Evolutionary conservation across 768 basidiomycete genomes (phyloP).

Genomic region (Calocybe gangraenosa): DNA sequence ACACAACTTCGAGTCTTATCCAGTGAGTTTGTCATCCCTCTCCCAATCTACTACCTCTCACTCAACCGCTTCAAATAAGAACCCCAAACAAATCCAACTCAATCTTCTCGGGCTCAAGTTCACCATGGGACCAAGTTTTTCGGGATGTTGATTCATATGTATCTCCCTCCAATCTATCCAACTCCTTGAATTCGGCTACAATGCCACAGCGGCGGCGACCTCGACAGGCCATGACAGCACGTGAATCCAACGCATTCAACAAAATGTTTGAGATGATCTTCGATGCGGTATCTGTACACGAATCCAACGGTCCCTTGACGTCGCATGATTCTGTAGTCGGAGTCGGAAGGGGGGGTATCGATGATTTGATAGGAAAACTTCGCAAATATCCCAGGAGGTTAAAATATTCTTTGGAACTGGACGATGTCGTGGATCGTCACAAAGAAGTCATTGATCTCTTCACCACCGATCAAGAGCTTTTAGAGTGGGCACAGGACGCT

Average conservation of each 20-base stretch:
- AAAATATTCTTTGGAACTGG: slow-evolving; percentile 47
- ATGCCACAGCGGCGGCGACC: slow-evolving; percentile 17
- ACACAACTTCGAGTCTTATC: too few relatives aligned
- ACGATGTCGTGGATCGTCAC: slow-evolving; percentile 59
- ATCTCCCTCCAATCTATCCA: slow-evolving; percentile 17
- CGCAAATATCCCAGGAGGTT: slow-evolving; percentile 45
- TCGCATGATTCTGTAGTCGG: slow-evolving; percentile 10
- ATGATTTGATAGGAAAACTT: slow-evolving; percentile 53
- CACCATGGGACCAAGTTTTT: slow-evolving; percentile 55
- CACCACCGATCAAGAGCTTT: slow-evolving; percentile 61
- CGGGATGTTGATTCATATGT: slow-evolving; percentile 34
- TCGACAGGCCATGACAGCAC: slow-evolving; percentile 62
- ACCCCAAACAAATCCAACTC: slow-evolving; percentile 16
- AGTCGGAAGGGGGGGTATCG: slow-evolving; percentile 27
- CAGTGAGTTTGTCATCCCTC: neutral
- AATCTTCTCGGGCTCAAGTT: slow-evolving; percentile 28
- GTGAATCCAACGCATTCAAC: slow-evolving; percentile 62
- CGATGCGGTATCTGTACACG: slow-evolving; percentile 40
- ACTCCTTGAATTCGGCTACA: neutral
- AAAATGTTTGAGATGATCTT: slow-evolving; percentile 76
- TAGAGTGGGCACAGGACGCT: slow-evolving; percentile 68
- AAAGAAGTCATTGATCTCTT: slow-evolving; percentile 73
- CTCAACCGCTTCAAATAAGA: neutral
- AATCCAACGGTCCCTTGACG: slow-evolving; percentile 8
- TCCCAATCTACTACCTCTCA: neutral